Percentiles rank a stretch among this genome's conserved stretches.
Evolutionary conservation across 2,329 filamentous ascomycete genomes (phyloP).

Genomic region (Trichoderma sp.): DNA sequence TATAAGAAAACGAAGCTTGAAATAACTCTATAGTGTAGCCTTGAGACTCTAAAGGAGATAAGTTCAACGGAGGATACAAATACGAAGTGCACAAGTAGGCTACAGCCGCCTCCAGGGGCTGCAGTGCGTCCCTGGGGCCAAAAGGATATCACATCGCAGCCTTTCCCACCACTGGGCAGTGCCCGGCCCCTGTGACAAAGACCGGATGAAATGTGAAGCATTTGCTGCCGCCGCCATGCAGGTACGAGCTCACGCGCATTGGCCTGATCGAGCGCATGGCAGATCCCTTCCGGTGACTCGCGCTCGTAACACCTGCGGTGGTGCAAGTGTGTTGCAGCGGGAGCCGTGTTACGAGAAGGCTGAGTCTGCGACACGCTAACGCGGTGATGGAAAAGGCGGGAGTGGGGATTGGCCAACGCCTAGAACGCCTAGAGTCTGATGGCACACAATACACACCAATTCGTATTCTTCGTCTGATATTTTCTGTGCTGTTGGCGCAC

Average conservation of each 20-base stretch:
- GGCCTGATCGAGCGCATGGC: background rate
- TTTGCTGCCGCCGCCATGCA: background rate
- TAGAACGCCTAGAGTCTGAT: background rate
- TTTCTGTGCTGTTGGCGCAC: background rate
- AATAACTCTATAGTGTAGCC: background rate
- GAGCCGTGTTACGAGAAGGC: slow-evolving; percentile 6
- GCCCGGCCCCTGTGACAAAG: background rate
- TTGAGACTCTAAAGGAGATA: background rate
- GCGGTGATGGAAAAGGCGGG: background rate
- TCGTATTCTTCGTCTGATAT: background rate
- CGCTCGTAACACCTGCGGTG: background rate
- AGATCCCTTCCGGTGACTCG: background rate
- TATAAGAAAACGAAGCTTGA: background rate
- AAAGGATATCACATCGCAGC: background rate
- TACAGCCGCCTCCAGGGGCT: background rate
- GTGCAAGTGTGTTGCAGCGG: background rate
- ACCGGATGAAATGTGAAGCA: background rate
- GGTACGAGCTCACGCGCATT: background rate
- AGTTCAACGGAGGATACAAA: background rate
- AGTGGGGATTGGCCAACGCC: slow-evolving; percentile 11
- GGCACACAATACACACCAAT: background rate
- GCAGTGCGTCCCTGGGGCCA: background rate
- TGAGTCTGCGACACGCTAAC: slow-evolving; percentile 14
- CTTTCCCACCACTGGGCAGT: background rate
- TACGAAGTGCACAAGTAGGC: background rate